phyloP scores from a whole-genome alignment of 2,329 filamentous ascomycete genomes.

The Penicillium sp. region DNA sequence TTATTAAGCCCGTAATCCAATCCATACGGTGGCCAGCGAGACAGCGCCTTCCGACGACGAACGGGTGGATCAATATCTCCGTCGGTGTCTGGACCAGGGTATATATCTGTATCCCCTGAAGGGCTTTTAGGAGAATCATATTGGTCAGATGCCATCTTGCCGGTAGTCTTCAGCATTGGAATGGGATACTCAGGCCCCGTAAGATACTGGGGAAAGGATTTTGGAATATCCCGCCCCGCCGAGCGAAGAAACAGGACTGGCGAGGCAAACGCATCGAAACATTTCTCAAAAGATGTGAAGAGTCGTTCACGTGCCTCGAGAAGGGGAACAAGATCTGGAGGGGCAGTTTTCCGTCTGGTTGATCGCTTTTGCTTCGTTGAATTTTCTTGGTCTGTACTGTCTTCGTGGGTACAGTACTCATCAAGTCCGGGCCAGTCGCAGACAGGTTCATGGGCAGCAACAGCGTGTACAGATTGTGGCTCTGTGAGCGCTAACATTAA shows the following conservation, averaged over 20 bases:
- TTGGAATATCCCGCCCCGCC: slow-evolving; percentile 41
- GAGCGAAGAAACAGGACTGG: slow-evolving; percentile 46
- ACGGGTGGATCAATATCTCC: neutral
- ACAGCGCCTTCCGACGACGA: slow-evolving; percentile 38
- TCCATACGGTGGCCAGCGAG: slow-evolving; percentile 42
- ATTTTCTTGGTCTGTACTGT: neutral
- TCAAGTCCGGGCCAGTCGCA: slow-evolving; percentile 45
- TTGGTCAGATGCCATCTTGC: neutral
- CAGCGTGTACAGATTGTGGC: slow-evolving; percentile 31
- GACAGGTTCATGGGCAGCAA: slow-evolving; percentile 37
- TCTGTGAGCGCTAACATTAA: slow-evolving; percentile 47
- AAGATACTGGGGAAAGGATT: slow-evolving; percentile 33
- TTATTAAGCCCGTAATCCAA: slow-evolving; percentile 34
- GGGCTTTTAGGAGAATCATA: neutral
- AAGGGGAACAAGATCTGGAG: slow-evolving; percentile 36
- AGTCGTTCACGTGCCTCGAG: slow-evolving; percentile 36
- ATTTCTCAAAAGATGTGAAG: slow-evolving; percentile 40
- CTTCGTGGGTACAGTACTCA: slow-evolving; percentile 34
- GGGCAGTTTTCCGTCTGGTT: slow-evolving; percentile 14
- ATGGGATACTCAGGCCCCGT: slow-evolving; percentile 36
- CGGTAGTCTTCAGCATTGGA: slow-evolving; percentile 27
- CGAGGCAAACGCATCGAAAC: slow-evolving; percentile 47
- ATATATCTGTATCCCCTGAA: slow-evolving; percentile 10
- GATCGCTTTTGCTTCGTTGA: neutral
- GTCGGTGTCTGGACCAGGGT: slow-evolving; percentile 6